Percentiles rank a stretch among this genome's conserved stretches.
phyloP scores from a whole-genome alignment of 345 rosid species.

The Euphorbia lathyris region DNA sequence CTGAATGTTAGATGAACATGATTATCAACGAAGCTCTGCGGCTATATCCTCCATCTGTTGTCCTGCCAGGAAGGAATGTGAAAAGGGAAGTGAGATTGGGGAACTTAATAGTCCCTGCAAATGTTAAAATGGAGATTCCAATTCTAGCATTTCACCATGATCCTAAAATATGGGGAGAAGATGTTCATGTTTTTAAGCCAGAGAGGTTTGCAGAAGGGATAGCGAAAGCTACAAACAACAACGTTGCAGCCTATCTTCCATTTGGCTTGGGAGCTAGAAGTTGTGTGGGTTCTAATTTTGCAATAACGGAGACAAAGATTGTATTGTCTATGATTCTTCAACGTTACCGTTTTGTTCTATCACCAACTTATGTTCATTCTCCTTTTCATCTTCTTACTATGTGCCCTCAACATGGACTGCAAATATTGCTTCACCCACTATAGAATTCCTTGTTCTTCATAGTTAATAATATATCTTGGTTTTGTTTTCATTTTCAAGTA shows the following conservation, averaged over 20 bases:
- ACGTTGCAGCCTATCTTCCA: conserved; percentile 13
- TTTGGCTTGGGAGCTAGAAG: conserved; percentile 11
- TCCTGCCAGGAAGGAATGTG: not conserved
- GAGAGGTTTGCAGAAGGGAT: conserved; percentile 22
- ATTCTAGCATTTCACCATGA: conserved; percentile 8
- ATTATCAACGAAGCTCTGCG: conserved; percentile 17
- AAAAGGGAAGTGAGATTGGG: conserved; percentile 1
- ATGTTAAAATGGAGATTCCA: not conserved
- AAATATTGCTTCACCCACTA: conserved; percentile 1
- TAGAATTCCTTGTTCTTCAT: not conserved
- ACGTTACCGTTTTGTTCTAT: conserved; percentile 12
- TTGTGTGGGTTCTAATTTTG: conserved; percentile 21
- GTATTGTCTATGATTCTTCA: conserved; percentile 21
- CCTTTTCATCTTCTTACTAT: conserved; percentile 1
- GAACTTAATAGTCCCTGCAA: not conserved
- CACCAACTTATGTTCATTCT: conserved; percentile 17
- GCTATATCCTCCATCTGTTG: conserved; percentile 11
- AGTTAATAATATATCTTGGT: not conserved
- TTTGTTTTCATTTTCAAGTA: too few species aligned
- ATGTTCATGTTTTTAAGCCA: conserved; percentile 19
- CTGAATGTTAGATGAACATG: conserved; percentile 15
- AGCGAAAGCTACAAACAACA: conserved; percentile 19
- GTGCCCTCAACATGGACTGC: conserved; percentile 17
- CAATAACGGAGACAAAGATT: conserved; percentile 16
- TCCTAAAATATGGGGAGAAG: conserved; percentile 20